Evolutionary conservation across 768 basidiomycete species (phyloP), one percentile per base, ranked within the genome.

Genomic region (Lactifluus echinatus): DNA sequence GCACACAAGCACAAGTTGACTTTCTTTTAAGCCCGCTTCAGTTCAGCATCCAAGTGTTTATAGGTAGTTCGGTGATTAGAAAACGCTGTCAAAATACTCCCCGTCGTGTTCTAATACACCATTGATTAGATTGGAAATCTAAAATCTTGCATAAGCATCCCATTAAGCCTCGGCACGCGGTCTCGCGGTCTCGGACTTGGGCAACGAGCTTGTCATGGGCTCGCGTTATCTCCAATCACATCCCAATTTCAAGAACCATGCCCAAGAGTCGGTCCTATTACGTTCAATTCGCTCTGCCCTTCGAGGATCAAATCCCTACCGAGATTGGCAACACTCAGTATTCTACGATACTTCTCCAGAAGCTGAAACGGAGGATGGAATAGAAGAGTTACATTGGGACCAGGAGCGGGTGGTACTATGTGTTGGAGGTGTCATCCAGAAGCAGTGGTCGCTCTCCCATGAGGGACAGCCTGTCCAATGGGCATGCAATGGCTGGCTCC

Each of bases 401-500:
- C 73, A 76, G 23, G 73, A 75, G 55, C 78, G 76, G 15, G 87
- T 86, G 0, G 71, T 87, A 0, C 72, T 87, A 63, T 83, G 79
- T 57, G 74, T 75, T 17, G 89, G 86, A 0, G 85, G 86, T 0
- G 73, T 87, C 15, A 80, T 90, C 52, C 73, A 73, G 55, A 83
- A 84, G 65, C 81, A 82, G 65, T 92, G 89, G 90, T 79, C 76
- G 52, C 87, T 91, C 65, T 68, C 73, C n/a, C 74, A 80, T 40
- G 87, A 89, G 65, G 78, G 75, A 6, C 84, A 92, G 65, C 75
- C 78, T 1, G 80, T 93, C 33, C 89, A 89, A 64, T 88, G 79
- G 72, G 89, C 87, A 5, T 90, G 89, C 66, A 73, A 86, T n/a
- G 90, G 85, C 3, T 79, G 78, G 68, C 75, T 92, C 36, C 81